phyloP scores from a whole-genome alignment of 352 stramenopile genomes.

The Phytophthora pistaciae region DNA sequence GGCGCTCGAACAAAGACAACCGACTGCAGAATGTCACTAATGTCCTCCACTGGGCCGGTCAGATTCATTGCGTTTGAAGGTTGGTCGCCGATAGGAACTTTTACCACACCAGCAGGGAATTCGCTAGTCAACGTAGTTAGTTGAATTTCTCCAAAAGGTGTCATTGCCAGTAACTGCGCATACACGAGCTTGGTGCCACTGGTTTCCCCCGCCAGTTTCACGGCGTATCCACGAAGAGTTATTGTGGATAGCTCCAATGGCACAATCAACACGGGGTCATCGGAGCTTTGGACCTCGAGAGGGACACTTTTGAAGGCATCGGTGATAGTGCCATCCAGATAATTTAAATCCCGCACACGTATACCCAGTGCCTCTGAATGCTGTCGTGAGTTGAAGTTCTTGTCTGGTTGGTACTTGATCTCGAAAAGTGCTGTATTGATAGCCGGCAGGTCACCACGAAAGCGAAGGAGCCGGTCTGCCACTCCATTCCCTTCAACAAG shows the following conservation, averaged over 20 bases:
- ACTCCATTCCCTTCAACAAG: slow-evolving; percentile 65
- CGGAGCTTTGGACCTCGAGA: slow-evolving; percentile 51
- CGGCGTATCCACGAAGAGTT: slow-evolving; percentile 52
- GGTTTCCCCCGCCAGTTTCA: slow-evolving; percentile 38
- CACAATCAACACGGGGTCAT: slow-evolving; percentile 54
- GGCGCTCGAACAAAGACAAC: slow-evolving; percentile 54
- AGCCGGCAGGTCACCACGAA: slow-evolving; percentile 57
- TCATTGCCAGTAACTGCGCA: slow-evolving; percentile 60
- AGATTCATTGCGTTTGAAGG: slow-evolving; percentile 46
- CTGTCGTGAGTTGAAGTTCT: slow-evolving; percentile 77
- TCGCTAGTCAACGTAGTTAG: slow-evolving; percentile 31
- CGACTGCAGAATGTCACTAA: slow-evolving; percentile 51
- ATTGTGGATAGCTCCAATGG: slow-evolving; percentile 44
- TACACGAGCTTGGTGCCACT: slow-evolving; percentile 35
- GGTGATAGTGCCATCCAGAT: slow-evolving; percentile 54
- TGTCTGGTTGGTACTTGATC: slow-evolving; percentile 73
- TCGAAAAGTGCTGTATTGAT: slow-evolving; percentile 82
- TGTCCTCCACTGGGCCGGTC: slow-evolving; percentile 38
- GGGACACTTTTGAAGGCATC: slow-evolving; percentile 52
- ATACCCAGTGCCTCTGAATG: slow-evolving; percentile 71
- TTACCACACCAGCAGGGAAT: slow-evolving; percentile 31
- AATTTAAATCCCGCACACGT: slow-evolving; percentile 65
- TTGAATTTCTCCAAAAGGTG: slow-evolving; percentile 55
- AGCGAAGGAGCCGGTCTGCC: slow-evolving; percentile 62
- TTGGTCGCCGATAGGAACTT: slow-evolving; percentile 30